phyloP scores from a whole-genome alignment of 179 eudicot genomes.

The Gypsophila paniculata region DNA sequence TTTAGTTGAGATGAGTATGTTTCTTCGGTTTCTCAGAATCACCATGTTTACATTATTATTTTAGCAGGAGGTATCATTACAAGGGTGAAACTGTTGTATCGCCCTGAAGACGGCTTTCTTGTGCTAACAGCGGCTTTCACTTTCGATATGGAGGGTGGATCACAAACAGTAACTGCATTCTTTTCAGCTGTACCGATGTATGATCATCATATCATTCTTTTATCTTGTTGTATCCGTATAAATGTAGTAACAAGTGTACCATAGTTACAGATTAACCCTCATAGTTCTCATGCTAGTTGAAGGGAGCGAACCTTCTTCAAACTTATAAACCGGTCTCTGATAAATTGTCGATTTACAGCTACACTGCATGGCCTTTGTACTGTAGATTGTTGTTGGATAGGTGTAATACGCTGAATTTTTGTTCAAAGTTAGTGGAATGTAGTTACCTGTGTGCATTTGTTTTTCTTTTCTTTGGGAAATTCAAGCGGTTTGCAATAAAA shows the following conservation, averaged over 20 bases:
- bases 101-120: constrained; percentile 12
- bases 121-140: constrained; percentile 12
- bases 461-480: too few relatives aligned
- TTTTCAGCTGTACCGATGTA: constrained; percentile 3
- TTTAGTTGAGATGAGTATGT: not conserved
- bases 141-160: constrained; percentile 9
- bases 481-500: too few relatives aligned
- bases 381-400: too few relatives aligned
- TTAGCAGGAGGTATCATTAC: constrained; percentile 12
- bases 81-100: not conserved
- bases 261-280: not conserved
- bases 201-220: constrained; percentile 15
- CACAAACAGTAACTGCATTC: constrained; percentile 6
- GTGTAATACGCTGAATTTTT: too few relatives aligned
- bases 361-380: not conserved
- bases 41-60: not conserved
- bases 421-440: too few relatives aligned
- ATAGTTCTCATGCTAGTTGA: not conserved
- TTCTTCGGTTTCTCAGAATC: not conserved
- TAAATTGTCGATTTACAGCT: not conserved
- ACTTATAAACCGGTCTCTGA: not conserved
- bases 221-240: constrained; percentile 9
- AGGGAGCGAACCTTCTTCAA: too few relatives aligned
- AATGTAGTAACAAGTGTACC: constrained; percentile 3
- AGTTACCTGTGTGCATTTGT: too few relatives aligned